These are phyloP conservation scores for Chrysanthemum lavandulifolium DNA, from an alignment of 129 eudicot species.

Conservation along the genomic window DNA sequence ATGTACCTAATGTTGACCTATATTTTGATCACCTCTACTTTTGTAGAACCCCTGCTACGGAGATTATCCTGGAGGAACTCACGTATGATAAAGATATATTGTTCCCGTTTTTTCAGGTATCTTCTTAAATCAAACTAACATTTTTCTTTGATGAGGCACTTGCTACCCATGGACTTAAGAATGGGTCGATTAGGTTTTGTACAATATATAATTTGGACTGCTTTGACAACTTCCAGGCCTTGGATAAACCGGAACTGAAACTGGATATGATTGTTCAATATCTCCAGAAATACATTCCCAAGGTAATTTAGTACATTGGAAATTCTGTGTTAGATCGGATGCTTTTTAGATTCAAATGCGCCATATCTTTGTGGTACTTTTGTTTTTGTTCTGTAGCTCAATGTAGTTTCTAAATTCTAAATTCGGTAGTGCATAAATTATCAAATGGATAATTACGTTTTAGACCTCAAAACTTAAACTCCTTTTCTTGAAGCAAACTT, in stretches of 20 bases:
- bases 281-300: conserved; percentile 71
- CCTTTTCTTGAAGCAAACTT: neutral
- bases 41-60: conserved; percentile 69
- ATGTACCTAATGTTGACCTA: neutral
- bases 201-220: neutral
- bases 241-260: conserved; percentile 68
- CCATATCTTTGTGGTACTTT: too few species aligned
- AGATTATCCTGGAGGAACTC: conserved; percentile 80
- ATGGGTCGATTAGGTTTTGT: neutral
- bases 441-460: too few species aligned
- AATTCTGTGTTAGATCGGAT: neutral
- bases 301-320: conserved; percentile 44
- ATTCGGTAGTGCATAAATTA: too few species aligned
- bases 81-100: conserved; percentile 52
- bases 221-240: conserved; percentile 45
- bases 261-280: conserved; percentile 71
- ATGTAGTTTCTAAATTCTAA: neutral
- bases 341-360: too few species aligned
- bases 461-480: too few species aligned
- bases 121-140: neutral
- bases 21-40: conserved; percentile 16
- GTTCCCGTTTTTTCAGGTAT: conserved; percentile 75
- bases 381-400: neutral
- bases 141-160: neutral
- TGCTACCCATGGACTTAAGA: too few species aligned